Evolutionary conservation across 2,329 filamentous ascomycete genomes (phyloP).

Genomic region (Alternaria rosae): DNA sequence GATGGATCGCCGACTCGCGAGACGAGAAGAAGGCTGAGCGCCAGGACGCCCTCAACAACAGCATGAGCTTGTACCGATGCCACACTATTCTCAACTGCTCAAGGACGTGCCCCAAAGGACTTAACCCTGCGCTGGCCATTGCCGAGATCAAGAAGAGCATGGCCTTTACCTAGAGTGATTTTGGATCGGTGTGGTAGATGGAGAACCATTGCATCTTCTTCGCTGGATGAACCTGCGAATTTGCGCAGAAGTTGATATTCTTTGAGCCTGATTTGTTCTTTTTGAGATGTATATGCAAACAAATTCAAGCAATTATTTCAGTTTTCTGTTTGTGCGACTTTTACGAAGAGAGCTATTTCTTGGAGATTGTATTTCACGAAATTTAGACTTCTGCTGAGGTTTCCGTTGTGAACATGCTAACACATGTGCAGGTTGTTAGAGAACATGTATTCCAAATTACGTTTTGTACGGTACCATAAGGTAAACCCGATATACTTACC

Average conservation of each 20-base stretch:
- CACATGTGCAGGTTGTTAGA: not conserved
- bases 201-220: not conserved
- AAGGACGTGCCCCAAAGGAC: slow-evolving; percentile 94
- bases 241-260: slow-evolving; percentile 1
- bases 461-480: not conserved
- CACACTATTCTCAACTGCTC: slow-evolving; percentile 99
- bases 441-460: not conserved
- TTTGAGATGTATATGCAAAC: slow-evolving; percentile 16
- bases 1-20: slow-evolving; percentile 94
- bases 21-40: slow-evolving; percentile 89
- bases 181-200: not conserved
- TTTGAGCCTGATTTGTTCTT: slow-evolving; percentile 17
- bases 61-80: slow-evolving; percentile 98
- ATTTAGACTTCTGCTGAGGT: not conserved
- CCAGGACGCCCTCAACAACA: slow-evolving; percentile 93
- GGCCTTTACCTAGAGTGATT: slow-evolving; percentile 61
- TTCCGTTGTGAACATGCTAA: not conserved
- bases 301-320: slow-evolving; percentile 12
- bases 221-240: slow-evolving; percentile 15
- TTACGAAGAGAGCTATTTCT: not conserved
- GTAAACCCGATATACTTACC: not conserved
- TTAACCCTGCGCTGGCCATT: slow-evolving; percentile 95
- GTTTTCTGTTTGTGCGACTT: not conserved
- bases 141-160: slow-evolving; percentile 99
- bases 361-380: rapidly evolving